Conservation (phyloP, 148 eudicot species). For the Vaccinium corymbosum region DNA sequence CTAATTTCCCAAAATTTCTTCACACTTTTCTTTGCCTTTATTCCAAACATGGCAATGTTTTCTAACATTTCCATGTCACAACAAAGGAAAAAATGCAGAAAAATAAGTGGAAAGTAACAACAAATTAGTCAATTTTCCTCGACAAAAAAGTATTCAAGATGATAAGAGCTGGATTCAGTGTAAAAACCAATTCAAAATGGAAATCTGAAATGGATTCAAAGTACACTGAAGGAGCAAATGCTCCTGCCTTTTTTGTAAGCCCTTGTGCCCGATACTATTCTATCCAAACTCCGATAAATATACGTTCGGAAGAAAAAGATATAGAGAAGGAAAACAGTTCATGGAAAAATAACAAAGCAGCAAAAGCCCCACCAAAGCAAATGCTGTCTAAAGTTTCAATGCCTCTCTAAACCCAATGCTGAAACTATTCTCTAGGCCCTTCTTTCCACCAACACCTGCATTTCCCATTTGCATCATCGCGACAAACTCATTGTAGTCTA, state of each 20-base stretch:
- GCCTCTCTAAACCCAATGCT: slow-evolving; percentile 60
- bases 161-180: background rate
- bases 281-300: background rate
- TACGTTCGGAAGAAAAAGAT: background rate
- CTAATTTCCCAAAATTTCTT: background rate
- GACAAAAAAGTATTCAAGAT: background rate
- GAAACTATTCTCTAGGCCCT: slow-evolving; percentile 47
- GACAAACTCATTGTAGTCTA: slow-evolving; percentile 78
- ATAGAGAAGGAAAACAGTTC: background rate
- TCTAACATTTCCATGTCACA: background rate
- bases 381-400: slow-evolving; percentile 34
- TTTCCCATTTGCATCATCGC: slow-evolving; percentile 73
- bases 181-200: background rate
- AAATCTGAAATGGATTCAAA: background rate
- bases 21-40: background rate
- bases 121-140: background rate
- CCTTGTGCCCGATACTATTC: slow-evolving; percentile 4
- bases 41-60: background rate
- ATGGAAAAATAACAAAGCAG: background rate
- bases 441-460: slow-evolving; percentile 40
- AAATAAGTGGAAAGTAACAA: background rate
- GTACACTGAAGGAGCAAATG: background rate
- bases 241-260: slow-evolving; percentile 6
- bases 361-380: slow-evolving; percentile 10
- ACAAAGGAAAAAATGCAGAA: background rate